These are phyloP conservation scores for Voacanga thouarsii DNA, from an alignment of 257 asterid species.

Conservation along the genomic window DNA sequence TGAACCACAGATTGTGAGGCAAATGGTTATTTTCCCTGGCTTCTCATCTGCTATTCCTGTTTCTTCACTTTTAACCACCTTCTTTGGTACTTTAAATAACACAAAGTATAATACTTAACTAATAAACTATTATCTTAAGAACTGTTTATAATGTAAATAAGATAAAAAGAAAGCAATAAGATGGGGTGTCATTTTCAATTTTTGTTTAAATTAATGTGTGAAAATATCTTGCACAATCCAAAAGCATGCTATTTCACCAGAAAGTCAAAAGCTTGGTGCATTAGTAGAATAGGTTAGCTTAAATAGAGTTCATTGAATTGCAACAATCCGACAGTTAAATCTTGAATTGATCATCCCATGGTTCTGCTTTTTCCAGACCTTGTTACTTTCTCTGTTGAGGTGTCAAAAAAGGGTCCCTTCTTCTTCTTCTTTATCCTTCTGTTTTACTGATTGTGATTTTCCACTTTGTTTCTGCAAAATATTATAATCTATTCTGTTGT, in stretches of 20 bases:
- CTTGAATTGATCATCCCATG: neutral
- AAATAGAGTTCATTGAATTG: neutral
- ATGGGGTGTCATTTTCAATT: neutral
- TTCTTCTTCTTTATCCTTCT: neutral
- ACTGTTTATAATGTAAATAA: too few species aligned
- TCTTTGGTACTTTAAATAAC: too few species aligned
- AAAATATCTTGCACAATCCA: neutral
- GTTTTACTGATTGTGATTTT: neutral
- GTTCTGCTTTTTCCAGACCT: neutral
- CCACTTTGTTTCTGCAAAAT: neutral
- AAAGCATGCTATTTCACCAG: neutral
- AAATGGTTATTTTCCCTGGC: too few species aligned
- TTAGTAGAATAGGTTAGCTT: neutral
- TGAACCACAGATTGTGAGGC: too few species aligned
- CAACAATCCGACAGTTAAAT: slow-evolving; percentile 23
- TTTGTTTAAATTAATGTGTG: slow-evolving; percentile 3
- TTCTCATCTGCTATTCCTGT: too few species aligned
- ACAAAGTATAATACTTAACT: too few species aligned
- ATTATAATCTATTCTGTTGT: neutral
- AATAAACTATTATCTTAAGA: neutral
- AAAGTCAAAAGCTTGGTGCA: slow-evolving; percentile 15
- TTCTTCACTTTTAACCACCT: too few species aligned
- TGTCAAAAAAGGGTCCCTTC: slow-evolving; percentile 1
- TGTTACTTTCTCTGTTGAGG: neutral
- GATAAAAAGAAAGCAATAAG: neutral